Evolutionary conservation across 371 early-diverging fungal genomes (phyloP).

Genomic region (Apophysomyces trapeziformis): DNA sequence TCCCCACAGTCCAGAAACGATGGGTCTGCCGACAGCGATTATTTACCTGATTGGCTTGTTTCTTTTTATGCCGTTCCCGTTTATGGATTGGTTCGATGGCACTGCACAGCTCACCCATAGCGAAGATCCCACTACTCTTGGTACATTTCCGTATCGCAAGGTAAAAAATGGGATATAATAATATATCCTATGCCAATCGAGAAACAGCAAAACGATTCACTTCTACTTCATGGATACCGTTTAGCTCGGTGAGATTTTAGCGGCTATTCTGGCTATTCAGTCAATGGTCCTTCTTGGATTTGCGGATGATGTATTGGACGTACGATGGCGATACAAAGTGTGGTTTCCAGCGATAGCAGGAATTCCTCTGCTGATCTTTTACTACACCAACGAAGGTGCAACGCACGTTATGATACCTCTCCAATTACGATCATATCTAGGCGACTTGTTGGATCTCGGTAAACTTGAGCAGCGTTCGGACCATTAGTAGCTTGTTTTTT

Average conservation of each 20-base stretch:
- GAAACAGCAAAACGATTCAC: not conserved
- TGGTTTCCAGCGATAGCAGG: conserved; percentile 94
- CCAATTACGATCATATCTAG: conserved; percentile 76
- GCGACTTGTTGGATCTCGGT: conserved; percentile 84
- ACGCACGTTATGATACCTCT: conserved; percentile 89
- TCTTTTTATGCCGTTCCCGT: conserved; percentile 91
- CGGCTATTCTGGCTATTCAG: conserved; percentile 87
- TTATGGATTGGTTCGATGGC: conserved; percentile 77
- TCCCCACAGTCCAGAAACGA: conserved; percentile 39
- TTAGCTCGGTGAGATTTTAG: conserved; percentile 84
- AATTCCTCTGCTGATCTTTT: conserved; percentile 92
- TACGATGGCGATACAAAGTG: conserved; percentile 96
- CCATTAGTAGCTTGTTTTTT: not conserved
- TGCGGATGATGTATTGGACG: conserved; percentile 96
- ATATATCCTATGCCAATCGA: no score
- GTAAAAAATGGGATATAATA: conserved; percentile 33
- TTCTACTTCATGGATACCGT: not conserved
- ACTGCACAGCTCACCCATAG: conserved; percentile 37
- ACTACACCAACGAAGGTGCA: conserved; percentile 87
- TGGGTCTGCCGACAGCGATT: conserved; percentile 55
- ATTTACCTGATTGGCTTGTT: conserved; percentile 88
- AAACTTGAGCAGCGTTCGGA: conserved; percentile 11
- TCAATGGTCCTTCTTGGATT: conserved; percentile 97
- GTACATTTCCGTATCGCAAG: conserved; percentile 75
- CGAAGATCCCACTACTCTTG: conserved; percentile 37